Evolutionary conservation across 805 yeast species (phyloP).

Genomic region (Pichia insulana): DNA sequence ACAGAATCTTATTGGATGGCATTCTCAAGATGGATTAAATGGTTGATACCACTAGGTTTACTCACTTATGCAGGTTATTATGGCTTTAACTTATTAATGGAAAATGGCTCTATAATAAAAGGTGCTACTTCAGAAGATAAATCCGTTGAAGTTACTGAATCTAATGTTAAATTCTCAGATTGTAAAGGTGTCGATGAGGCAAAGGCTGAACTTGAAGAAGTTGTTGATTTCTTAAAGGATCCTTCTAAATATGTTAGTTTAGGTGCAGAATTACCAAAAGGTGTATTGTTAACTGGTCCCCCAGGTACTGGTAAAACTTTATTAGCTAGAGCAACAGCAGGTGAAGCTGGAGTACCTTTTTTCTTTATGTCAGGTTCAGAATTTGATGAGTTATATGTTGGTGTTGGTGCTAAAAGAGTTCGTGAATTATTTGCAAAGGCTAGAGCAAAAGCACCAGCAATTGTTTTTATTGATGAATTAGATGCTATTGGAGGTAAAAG

Average conservation of each 20-base stretch:
- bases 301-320: constrained; percentile 99
- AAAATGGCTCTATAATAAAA: constrained; percentile 74
- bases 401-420: constrained; percentile 97
- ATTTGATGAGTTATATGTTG: constrained; percentile 95
- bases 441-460: constrained; percentile 91
- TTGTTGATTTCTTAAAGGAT: constrained; percentile 94
- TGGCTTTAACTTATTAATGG: constrained; percentile 71
- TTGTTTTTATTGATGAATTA: constrained; percentile 92
- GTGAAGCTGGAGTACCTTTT: constrained; percentile 98
- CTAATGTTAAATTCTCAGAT: constrained; percentile 82
- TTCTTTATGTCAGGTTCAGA: constrained; percentile 98
- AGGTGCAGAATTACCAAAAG: constrained; percentile 97
- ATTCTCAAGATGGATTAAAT: constrained; percentile 78
- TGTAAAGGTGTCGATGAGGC: constrained; percentile 99
- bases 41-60: constrained; percentile 76
- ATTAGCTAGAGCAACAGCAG: constrained; percentile 96
- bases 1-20: constrained; percentile 76
- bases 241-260: constrained; percentile 93
- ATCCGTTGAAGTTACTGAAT: constrained; percentile 73
- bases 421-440: constrained; percentile 93
- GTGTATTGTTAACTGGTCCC: constrained; percentile 94
- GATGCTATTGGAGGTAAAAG: constrained; percentile 99
- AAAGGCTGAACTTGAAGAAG: constrained; percentile 91
- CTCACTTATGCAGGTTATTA: constrained; percentile 74
- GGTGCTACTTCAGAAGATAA: constrained; percentile 65